These are phyloP conservation scores for Alnus rubra DNA, from an alignment of 306 rosid species.

Conservation along the genomic window DNA sequence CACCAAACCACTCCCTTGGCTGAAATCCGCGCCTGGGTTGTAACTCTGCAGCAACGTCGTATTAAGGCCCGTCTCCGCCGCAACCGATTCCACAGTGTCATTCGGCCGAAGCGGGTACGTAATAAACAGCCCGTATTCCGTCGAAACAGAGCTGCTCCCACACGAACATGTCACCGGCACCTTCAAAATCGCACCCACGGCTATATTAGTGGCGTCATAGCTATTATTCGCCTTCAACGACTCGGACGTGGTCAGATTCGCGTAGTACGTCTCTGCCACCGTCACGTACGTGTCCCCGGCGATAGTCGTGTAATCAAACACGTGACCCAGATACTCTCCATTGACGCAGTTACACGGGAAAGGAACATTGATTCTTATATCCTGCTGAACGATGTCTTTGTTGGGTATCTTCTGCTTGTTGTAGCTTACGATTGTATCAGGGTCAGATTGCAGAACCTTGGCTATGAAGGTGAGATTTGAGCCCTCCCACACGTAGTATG, in stretches of 20 bases:
- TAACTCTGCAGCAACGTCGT: constrained; percentile 44
- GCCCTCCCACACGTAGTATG: constrained; percentile 24
- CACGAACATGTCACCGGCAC: constrained; percentile 67
- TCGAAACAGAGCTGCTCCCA: constrained; percentile 53
- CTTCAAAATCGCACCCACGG: constrained; percentile 23
- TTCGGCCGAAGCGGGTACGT: constrained; percentile 56
- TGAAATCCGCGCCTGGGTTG: constrained; percentile 56
- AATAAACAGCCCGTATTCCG: constrained; percentile 62
- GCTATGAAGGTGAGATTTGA: constrained; percentile 15
- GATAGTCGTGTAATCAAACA: constrained; percentile 41
- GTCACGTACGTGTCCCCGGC: constrained; percentile 39
- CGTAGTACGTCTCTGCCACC: constrained; percentile 38
- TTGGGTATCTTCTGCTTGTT: constrained; percentile 30
- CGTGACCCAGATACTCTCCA: constrained; percentile 58
- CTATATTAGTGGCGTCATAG: constrained; percentile 33
- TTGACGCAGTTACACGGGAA: constrained; percentile 55
- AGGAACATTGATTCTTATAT: constrained; percentile 39
- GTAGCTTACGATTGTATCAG: constrained; percentile 23
- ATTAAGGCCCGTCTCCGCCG: constrained; percentile 17
- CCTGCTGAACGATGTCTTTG: not conserved
- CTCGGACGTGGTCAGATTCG: constrained; percentile 56
- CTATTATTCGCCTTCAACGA: constrained; percentile 43
- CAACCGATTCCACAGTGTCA: constrained; percentile 38
- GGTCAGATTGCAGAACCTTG: constrained; percentile 20
- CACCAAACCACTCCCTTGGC: constrained; percentile 45